Evolutionary conservation across 371 early-diverging fungal genomes (phyloP).

Genomic region (Choanephora cucurbitarum): DNA sequence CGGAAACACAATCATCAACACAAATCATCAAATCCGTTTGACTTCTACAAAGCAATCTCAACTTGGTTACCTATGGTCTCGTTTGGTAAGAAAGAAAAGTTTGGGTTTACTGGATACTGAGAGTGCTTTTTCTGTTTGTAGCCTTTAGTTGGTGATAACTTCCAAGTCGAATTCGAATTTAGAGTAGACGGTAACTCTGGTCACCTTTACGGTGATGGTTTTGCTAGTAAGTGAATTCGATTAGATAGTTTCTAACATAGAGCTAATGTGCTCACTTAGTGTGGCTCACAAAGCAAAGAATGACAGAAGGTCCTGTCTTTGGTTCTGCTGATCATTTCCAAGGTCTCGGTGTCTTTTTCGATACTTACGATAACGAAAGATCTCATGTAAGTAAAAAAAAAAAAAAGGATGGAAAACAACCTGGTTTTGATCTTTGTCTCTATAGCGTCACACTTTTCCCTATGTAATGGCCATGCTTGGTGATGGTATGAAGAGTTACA

Average conservation of each 20-base stretch:
- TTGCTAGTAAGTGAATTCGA: constrained; percentile 83
- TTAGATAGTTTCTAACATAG: not conserved
- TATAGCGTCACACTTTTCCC: constrained; percentile 55
- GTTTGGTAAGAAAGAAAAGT: constrained; percentile 49
- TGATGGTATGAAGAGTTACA: constrained; percentile 85
- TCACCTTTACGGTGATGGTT: constrained; percentile 89
- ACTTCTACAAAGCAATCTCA: constrained; percentile 82
- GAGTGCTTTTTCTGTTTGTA: constrained; percentile 22
- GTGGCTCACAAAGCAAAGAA: constrained; percentile 52
- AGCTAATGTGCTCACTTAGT: constrained; percentile 23
- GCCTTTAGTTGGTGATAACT: constrained; percentile 73
- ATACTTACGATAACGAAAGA: constrained; percentile 91
- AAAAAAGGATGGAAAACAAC: not conserved
- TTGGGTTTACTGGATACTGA: too few relatives aligned
- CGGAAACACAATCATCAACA: constrained; percentile 71
- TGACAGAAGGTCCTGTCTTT: constrained; percentile 80
- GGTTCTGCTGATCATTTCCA: constrained; percentile 86
- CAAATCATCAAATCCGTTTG: constrained; percentile 76
- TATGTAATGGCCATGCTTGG: constrained; percentile 92
- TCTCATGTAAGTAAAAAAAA: constrained; percentile 60
- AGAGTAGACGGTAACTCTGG: constrained; percentile 72
- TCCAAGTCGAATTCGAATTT: constrained; percentile 93
- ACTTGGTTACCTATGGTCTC: constrained; percentile 87
- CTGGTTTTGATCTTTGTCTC: constrained; percentile 11
- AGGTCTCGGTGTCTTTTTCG: constrained; percentile 95